These are phyloP conservation scores for Phytophthora syringae DNA, from an alignment of 352 stramenopile genomes.

Conservation along the genomic window DNA sequence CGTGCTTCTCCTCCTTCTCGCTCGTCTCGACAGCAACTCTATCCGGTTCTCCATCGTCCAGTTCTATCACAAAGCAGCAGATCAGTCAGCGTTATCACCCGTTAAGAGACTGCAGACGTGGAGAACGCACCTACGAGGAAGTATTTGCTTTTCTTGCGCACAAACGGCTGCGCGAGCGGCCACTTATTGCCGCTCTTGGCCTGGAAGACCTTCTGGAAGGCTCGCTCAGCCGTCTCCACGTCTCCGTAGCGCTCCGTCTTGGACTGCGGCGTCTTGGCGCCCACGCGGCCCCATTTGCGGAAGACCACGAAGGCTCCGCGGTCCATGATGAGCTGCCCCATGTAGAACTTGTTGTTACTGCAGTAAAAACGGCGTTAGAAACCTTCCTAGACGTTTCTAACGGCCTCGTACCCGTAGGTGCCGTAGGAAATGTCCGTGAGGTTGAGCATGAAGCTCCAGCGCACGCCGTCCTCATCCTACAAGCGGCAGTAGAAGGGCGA, in stretches of 20 bases:
- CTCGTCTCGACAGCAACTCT: conserved; percentile 21
- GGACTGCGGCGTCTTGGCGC: conserved; percentile 56
- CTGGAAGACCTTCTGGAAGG: conserved; percentile 60
- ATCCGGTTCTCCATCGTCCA: conserved; percentile 47
- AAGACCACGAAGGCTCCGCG: conserved; percentile 51
- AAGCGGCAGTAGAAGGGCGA: background rate
- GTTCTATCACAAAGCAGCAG: no score
- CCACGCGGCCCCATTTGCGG: conserved; percentile 73
- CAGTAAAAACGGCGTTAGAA: conserved; percentile 1
- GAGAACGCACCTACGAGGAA: conserved; percentile 61
- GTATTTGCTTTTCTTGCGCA: conserved; percentile 64
- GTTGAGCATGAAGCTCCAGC: conserved; percentile 79
- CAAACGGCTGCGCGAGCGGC: conserved; percentile 52
- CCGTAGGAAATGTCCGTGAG: conserved; percentile 68
- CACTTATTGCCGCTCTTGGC: conserved; percentile 71
- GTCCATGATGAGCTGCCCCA: conserved; percentile 68
- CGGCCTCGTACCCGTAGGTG: conserved; percentile 44
- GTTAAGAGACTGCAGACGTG: background rate
- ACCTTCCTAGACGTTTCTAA: background rate
- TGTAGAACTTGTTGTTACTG: conserved; percentile 86
- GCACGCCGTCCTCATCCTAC: conserved; percentile 55
- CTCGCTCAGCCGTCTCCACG: conserved; percentile 39
- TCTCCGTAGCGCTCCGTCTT: conserved; percentile 15
- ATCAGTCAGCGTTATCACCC: no score
- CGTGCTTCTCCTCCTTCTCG: conserved; percentile 39